Evolutionary conservation across 1,284 basidiomycete genomes (phyloP).

Genomic region (Ceratobasidium sp.): DNA sequence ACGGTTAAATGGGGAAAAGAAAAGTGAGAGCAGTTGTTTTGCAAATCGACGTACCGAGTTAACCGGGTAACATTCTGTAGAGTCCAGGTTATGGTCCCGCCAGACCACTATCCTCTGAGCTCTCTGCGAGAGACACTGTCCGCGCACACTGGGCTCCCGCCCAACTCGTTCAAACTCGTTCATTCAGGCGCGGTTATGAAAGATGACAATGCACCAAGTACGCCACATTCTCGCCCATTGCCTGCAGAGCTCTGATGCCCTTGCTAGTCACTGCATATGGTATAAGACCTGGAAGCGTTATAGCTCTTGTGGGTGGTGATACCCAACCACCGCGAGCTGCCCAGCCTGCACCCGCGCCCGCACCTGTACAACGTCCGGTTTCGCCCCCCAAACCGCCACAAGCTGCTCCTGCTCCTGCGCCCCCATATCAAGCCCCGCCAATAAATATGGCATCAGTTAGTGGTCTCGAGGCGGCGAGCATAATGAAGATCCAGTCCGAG

Average conservation of each 20-base stretch:
- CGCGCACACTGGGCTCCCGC: constrained; percentile 67
- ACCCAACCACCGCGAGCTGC: constrained; percentile 15
- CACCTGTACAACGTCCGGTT: constrained; percentile 14
- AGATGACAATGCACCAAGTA: constrained; percentile 66
- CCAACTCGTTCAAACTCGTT: constrained; percentile 73
- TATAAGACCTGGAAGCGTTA: constrained; percentile 23
- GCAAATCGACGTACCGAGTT: constrained; percentile 28
- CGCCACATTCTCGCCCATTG: background rate
- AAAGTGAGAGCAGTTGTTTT: constrained; percentile 52
- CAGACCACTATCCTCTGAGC: constrained; percentile 61
- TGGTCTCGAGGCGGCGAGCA: constrained; percentile 29
- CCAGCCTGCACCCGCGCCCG: constrained; percentile 22
- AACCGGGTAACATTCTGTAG: constrained; percentile 49
- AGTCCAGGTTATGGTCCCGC: constrained; percentile 65
- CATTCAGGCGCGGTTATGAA: constrained; percentile 80
- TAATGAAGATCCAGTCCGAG: constrained; percentile 39
- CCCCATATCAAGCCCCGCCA: constrained; percentile 6
- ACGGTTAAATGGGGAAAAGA: constrained; percentile 71
- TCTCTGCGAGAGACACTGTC: constrained; percentile 64
- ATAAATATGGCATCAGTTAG: background rate
- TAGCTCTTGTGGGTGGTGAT: constrained; percentile 36
- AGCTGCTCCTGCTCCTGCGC: background rate
- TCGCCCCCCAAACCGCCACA: constrained; percentile 4
- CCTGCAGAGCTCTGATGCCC: background rate
- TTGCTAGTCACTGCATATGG: constrained; percentile 29